Base-by-base conservation (phyloP, 352 stramenopile species). In the Globisporangium polare region DNA sequence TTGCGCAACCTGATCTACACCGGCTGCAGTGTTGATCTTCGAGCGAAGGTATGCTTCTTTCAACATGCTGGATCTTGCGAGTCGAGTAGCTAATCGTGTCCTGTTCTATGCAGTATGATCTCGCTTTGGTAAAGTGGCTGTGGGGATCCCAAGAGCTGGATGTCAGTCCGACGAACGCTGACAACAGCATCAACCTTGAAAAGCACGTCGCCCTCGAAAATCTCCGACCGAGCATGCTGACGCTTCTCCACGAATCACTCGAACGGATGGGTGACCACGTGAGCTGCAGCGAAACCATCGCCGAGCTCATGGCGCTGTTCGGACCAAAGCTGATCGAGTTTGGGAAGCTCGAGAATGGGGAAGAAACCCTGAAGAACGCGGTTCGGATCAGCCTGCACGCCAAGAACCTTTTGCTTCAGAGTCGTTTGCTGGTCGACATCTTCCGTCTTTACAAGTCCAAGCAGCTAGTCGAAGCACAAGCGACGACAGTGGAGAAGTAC, bases 341-440 rank as follows among this genome's bases (percentile, higher is more conserved):
- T 6, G 70, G 70, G 13, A 77, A 74, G 33, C 18, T 65, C 2
- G 69, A 86, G 27, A 71, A 75, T 18, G 82, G 83, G 20, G 85
- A 94, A 53, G 68, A 75, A 52, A 89, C 78, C 29, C 72, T 92
- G 29, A 83, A 71, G 55, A 81, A 74, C 31, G 80, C 79, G 15
- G 63, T 91, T 29, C 65, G 69, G n/a, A 69, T 80, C 24, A 73
- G 68, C 8, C 52, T 88, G 15, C 69, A 86, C 55, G 73, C 68
- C 24, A 94, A 91, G 66, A 90, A 92, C 51, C 60, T 89, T 5
- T 42, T 91, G 41, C 68, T 94, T n/a, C 85, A 92, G 61, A 65
- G 53, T 20, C 80, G 80, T 13, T 53, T 92, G 46, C 63, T 92
- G 17, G 79, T 75, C 9, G 71, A 80, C 45, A 65, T 92, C 15